A percentile compares a stretch with the other conserved stretches of the same genome.
Evolutionary conservation across 2,329 filamentous ascomycete genomes (phyloP).

Genomic region (Zymoseptoria passerinii): DNA sequence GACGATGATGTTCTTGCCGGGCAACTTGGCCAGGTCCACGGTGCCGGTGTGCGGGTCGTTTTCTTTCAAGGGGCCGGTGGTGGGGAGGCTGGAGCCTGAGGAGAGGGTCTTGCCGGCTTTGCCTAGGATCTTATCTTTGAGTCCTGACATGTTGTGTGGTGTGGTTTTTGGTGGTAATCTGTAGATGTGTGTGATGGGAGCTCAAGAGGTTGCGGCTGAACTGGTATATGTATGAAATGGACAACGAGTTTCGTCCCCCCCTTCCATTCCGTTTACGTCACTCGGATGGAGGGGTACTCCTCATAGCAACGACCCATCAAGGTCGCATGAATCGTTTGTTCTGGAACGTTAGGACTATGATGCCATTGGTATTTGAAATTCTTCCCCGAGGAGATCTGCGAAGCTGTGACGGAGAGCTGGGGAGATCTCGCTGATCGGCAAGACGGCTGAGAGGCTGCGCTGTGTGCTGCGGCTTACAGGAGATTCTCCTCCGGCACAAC

Average conservation of each 20-base stretch:
- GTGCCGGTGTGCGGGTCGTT: conserved; percentile 20
- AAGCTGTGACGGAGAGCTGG: background rate
- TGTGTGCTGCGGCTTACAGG: background rate
- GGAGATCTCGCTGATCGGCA: background rate
- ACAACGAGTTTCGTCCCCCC: background rate
- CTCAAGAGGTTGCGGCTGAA: background rate
- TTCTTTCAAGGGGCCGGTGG: conserved; percentile 17
- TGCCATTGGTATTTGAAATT: background rate
- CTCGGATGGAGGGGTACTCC: background rate
- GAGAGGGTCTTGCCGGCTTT: conserved; percentile 12
- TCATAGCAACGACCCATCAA: background rate
- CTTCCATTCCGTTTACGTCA: background rate
- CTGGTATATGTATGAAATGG: background rate
- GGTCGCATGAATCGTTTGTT: background rate
- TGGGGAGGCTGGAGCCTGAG: conserved; percentile 18
- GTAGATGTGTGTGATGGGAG: background rate
- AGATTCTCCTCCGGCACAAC: too few relatives aligned
- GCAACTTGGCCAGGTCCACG: conserved; percentile 17
- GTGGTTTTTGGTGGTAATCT: background rate
- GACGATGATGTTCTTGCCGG: conserved; percentile 22
- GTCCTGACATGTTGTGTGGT: background rate
- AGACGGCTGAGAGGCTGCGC: background rate
- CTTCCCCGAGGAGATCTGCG: background rate
- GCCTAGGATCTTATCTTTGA: background rate
- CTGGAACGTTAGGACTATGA: background rate